Percentiles rank a stretch among this genome's conserved stretches.
phyloP scores from a whole-genome alignment of 1,284 basidiomycete species.

The Cutaneotrichosporon sp. region DNA sequence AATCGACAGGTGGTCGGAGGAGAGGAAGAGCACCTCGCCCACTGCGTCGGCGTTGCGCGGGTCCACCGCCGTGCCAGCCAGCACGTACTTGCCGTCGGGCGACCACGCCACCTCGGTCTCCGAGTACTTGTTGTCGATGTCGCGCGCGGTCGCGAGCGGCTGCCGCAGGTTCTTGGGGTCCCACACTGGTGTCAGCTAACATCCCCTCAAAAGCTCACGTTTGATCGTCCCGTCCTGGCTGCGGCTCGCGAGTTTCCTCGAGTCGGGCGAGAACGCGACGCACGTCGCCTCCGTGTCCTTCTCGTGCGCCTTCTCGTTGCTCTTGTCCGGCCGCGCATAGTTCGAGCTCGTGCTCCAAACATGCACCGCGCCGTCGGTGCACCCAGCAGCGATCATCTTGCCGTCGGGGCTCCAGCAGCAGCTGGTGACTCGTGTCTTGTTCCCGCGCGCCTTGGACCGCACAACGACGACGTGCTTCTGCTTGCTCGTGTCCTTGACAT shows the following conservation, averaged over 20 bases:
- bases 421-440: constrained; percentile 84
- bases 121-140: constrained; percentile 76
- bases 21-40: constrained; percentile 74
- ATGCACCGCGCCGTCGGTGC: constrained; percentile 86
- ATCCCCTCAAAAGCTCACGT: constrained; percentile 60
- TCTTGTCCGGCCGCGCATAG: constrained; percentile 83
- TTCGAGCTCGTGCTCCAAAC: constrained; percentile 92
- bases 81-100: constrained; percentile 80
- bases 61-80: constrained; percentile 71
- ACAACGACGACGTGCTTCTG: constrained; percentile 94
- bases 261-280: constrained; percentile 80
- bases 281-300: constrained; percentile 82
- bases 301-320: constrained; percentile 79
- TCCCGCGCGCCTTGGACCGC: constrained; percentile 94
- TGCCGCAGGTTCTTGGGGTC: constrained; percentile 85
- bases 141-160: constrained; percentile 67
- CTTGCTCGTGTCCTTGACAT: constrained; percentile 80
- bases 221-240: constrained; percentile 95
- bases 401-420: constrained; percentile 87
- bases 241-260: constrained; percentile 74
- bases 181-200: constrained; percentile 70
- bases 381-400: constrained; percentile 77
- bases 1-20: constrained; percentile 66
- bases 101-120: constrained; percentile 92
- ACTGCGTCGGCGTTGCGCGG: constrained; percentile 59